A percentile compares a stretch with the other conserved stretches of the same genome.
Evolutionary conservation across 768 basidiomycete species (phyloP).

Genomic region (Kwoniella sp.): DNA sequence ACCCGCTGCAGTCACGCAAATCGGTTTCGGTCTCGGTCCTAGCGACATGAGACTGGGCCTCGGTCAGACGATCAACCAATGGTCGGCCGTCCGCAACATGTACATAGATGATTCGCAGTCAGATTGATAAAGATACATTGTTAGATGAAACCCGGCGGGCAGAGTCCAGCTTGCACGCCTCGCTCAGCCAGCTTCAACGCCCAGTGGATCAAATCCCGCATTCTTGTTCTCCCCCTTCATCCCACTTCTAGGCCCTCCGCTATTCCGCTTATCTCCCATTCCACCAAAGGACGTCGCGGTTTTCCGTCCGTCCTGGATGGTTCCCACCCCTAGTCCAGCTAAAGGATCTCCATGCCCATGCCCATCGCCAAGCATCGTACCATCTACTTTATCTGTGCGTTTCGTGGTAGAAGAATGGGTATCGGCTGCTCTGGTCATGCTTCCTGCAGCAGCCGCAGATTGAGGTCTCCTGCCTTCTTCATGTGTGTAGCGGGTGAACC

Average conservation of each 20-base stretch:
- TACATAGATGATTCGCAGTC: no score
- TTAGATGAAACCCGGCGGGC: no score
- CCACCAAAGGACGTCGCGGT: background rate
- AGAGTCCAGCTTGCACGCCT: no score
- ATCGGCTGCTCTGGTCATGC: background rate
- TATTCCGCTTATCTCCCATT: background rate
- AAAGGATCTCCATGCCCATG: conserved; percentile 20
- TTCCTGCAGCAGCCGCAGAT: background rate
- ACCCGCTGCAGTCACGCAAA: no score
- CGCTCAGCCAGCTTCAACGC: conserved; percentile 13
- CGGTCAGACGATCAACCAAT: no score
- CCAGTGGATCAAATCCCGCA: conserved; percentile 14
- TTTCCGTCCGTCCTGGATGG: conserved; percentile 6
- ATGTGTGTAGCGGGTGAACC: background rate
- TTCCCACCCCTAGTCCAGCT: conserved; percentile 23
- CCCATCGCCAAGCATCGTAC: no score
- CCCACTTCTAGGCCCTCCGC: background rate
- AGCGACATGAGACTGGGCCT: no score
- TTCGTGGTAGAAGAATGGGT: no score
- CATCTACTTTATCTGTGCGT: background rate
- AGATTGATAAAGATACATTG: no score
- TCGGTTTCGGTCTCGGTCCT: no score
- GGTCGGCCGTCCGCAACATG: no score
- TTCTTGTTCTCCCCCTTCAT: background rate
- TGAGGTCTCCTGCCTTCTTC: background rate